Percentiles rank a stretch among this genome's conserved stretches.
phyloP scores from a whole-genome alignment of 345 rosid genomes.

The Populus pruinosa region DNA sequence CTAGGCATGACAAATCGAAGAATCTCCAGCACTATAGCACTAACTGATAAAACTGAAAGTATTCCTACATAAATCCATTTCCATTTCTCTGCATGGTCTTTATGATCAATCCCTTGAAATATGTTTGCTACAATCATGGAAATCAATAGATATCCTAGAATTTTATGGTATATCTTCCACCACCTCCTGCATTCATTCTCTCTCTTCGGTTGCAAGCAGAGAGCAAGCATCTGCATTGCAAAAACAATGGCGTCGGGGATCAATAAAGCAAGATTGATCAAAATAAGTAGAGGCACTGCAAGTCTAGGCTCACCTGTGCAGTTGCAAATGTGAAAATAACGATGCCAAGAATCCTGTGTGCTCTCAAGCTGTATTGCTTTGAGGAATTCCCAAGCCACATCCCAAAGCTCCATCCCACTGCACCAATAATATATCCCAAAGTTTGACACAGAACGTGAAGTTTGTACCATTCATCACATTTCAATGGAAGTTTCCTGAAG shows the following conservation, averaged over 20 bases:
- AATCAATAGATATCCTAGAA: constrained; percentile 26
- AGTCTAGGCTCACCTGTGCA: constrained; percentile 28
- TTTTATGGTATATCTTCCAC: constrained; percentile 33
- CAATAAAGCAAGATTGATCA: background rate
- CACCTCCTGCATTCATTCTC: constrained; percentile 22
- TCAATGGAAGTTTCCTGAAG: constrained; percentile 25
- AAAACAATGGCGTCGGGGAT: background rate
- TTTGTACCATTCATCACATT: constrained; percentile 35
- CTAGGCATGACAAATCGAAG: constrained; percentile 27
- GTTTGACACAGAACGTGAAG: constrained; percentile 34
- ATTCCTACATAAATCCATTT: constrained; percentile 38
- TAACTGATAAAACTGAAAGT: constrained; percentile 17
- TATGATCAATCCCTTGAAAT: constrained; percentile 24
- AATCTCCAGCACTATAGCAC: constrained; percentile 28
- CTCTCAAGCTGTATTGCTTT: constrained; percentile 14
- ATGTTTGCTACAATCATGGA: constrained; percentile 25
- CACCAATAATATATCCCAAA: constrained; percentile 30
- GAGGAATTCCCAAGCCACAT: constrained; percentile 34
- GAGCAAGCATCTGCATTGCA: constrained; percentile 22
- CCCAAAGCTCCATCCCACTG: constrained; percentile 41
- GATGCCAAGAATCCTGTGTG: constrained; percentile 36
- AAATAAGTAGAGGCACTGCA: background rate
- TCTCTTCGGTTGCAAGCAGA: constrained; percentile 25
- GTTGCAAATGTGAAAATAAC: constrained; percentile 35
- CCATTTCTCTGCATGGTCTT: constrained; percentile 29